Percentiles rank a stretch among this genome's conserved stretches.
Evolutionary conservation across 73 alveolate species (phyloP).

Genomic region (Paramecium tetraurelia): DNA sequence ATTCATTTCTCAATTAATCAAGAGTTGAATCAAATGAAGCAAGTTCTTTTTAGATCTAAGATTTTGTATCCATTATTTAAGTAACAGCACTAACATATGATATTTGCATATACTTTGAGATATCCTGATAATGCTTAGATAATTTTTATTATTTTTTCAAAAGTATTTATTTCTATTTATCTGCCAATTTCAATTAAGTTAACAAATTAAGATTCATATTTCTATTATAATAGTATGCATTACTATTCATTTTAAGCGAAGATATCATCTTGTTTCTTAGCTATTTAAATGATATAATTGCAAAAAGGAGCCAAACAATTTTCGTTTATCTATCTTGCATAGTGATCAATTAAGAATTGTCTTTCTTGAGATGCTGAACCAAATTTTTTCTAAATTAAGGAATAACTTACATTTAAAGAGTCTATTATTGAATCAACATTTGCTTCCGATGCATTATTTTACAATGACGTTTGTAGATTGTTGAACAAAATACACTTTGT

Average conservation of each 20-base stretch:
- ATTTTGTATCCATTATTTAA: neutral
- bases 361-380: conserved; percentile 34
- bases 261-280: neutral
- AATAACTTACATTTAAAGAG: conserved; percentile 25
- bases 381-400: neutral
- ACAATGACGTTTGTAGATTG: conserved; percentile 20
- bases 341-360: neutral
- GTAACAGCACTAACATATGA: neutral
- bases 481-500: conserved; percentile 40
- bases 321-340: conserved; percentile 28
- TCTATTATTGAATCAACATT: conserved; percentile 57
- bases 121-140: neutral
- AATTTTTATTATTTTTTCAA: neutral
- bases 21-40: conserved; percentile 18
- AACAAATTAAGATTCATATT: neutral
- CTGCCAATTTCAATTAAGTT: neutral
- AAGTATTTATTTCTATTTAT: conserved; percentile 24
- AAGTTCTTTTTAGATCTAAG: neutral
- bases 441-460: conserved; percentile 45
- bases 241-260: neutral
- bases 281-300: neutral
- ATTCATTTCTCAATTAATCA: neutral
- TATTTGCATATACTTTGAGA: neutral
- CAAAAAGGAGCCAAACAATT: conserved; percentile 11
- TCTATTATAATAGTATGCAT: neutral